These are phyloP conservation scores for Microascus cirrosus DNA, from an alignment of 2,329 filamentous ascomycete genomes.

Conservation along the genomic window DNA sequence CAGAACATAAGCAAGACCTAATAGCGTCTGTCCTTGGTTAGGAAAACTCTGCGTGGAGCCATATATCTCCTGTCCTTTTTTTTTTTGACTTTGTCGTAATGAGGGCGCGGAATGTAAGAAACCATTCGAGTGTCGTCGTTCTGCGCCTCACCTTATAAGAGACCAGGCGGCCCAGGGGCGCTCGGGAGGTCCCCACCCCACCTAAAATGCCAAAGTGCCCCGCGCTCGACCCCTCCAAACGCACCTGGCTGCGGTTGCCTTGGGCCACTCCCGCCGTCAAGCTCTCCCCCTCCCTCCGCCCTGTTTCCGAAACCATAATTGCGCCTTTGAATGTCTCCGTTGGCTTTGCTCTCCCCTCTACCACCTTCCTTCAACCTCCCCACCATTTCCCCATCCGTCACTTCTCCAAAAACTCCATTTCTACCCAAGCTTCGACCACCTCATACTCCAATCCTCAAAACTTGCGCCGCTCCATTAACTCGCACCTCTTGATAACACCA, in stretches of 20 bases:
- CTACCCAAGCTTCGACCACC: not conserved
- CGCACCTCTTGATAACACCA: not conserved
- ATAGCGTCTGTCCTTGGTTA: too few species aligned
- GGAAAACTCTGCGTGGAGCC: too few species aligned
- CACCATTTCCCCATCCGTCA: not conserved
- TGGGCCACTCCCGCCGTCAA: not conserved
- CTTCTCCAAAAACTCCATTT: not conserved
- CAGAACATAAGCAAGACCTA: too few species aligned
- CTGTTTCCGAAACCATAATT: not conserved
- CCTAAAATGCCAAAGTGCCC: not conserved
- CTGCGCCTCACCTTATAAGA: not conserved
- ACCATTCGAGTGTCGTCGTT: not conserved
- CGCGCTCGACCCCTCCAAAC: not conserved
- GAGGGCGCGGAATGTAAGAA: not conserved
- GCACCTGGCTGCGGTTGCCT: not conserved
- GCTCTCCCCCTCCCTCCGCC: not conserved
- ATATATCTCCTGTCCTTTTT: too few species aligned
- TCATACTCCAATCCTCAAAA: not conserved
- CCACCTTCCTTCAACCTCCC: not conserved
- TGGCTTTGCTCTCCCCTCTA: not conserved
- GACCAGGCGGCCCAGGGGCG: not conserved
- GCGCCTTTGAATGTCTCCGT: not conserved
- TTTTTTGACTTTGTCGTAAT: too few species aligned
- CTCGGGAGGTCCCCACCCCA: not conserved
- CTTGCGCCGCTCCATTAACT: not conserved